phyloP scores from a whole-genome alignment of 2,329 filamentous ascomycete genomes.

The Colletotrichum phormii region DNA sequence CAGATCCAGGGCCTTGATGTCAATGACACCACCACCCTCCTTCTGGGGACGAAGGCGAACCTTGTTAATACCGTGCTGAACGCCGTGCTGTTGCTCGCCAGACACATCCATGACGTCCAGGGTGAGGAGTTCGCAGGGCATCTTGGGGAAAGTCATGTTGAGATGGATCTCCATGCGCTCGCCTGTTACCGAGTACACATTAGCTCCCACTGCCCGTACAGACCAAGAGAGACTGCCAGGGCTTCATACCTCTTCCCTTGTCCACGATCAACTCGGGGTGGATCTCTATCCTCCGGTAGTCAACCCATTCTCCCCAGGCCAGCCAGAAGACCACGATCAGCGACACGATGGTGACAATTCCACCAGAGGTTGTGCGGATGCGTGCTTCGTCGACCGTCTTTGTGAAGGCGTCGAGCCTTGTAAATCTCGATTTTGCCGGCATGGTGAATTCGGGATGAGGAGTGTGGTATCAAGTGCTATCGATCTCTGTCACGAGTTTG shows the following conservation, averaged over 20 bases:
- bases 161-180: slow-evolving; percentile 99
- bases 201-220: slow-evolving; percentile 37
- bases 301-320: slow-evolving; percentile 94
- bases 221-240: not conserved
- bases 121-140: slow-evolving; percentile 95
- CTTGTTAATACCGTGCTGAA: slow-evolving; percentile 93
- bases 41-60: slow-evolving; percentile 79
- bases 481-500: slow-evolving; percentile 14
- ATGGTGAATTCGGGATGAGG: slow-evolving; percentile 59
- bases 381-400: slow-evolving; percentile 99
- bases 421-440: slow-evolving; percentile 93
- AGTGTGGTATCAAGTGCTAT: slow-evolving; percentile 1
- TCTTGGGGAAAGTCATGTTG: slow-evolving; percentile 93
- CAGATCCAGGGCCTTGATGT: slow-evolving; percentile 76
- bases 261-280: slow-evolving; percentile 95
- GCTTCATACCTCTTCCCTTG: slow-evolving; percentile 83
- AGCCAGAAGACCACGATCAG: slow-evolving; percentile 89
- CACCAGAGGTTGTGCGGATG: slow-evolving; percentile 93
- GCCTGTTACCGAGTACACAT: slow-evolving; percentile 61
- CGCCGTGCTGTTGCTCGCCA: slow-evolving; percentile 94
- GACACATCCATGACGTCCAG: slow-evolving; percentile 99
- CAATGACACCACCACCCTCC: slow-evolving; percentile 82
- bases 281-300: slow-evolving; percentile 88
- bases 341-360: slow-evolving; percentile 92
- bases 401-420: slow-evolving; percentile 96